Percentiles rank a stretch among this genome's conserved stretches.
Conservation (phyloP, 2,329 filamentous ascomycete genomes). For the Trichoderma koningii region DNA sequence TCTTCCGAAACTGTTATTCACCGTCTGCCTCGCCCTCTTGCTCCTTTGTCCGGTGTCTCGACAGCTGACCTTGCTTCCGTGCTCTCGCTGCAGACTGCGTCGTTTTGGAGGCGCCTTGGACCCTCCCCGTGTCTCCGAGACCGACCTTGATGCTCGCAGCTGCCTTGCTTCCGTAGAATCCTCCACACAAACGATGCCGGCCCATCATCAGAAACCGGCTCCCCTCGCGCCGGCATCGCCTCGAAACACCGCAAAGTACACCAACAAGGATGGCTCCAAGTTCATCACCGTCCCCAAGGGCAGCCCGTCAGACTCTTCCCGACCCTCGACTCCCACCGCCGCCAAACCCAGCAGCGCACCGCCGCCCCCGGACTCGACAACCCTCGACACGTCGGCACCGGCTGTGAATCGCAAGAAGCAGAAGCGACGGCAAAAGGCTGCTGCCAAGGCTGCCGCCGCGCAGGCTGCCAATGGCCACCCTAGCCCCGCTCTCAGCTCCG, state of each 20-base stretch:
- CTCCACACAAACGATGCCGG: slow-evolving; percentile 47
- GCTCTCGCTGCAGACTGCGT: slow-evolving; percentile 21
- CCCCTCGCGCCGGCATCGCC: slow-evolving; percentile 54
- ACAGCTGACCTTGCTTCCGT: slow-evolving; percentile 21
- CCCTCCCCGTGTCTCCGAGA: slow-evolving; percentile 31
- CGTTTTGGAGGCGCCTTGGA: slow-evolving; percentile 27
- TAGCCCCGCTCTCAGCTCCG: slow-evolving; percentile 39
- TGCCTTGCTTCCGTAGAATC: slow-evolving; percentile 38
- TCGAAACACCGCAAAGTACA: slow-evolving; percentile 61
- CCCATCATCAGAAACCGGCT: slow-evolving; percentile 55
- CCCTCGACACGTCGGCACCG: slow-evolving; percentile 43
- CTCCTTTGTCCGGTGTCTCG: background rate
- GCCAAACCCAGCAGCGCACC: slow-evolving; percentile 42
- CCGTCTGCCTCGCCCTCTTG: slow-evolving; percentile 1
- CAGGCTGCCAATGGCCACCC: slow-evolving; percentile 46
- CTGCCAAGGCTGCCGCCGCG: slow-evolving; percentile 62
- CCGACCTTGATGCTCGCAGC: slow-evolving; percentile 43
- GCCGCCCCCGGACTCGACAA: slow-evolving; percentile 34
- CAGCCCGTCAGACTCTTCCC: slow-evolving; percentile 54
- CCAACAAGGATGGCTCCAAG: slow-evolving; percentile 69
- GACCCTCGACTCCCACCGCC: slow-evolving; percentile 54
- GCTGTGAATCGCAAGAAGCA: slow-evolving; percentile 90
- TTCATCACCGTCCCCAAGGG: slow-evolving; percentile 66
- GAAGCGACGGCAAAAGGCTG: slow-evolving; percentile 85
- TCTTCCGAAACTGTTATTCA: background rate